Evolutionary conservation across 495 filamentous ascomycete genomes (phyloP).

Genomic region (Penicillium paradoxum): DNA sequence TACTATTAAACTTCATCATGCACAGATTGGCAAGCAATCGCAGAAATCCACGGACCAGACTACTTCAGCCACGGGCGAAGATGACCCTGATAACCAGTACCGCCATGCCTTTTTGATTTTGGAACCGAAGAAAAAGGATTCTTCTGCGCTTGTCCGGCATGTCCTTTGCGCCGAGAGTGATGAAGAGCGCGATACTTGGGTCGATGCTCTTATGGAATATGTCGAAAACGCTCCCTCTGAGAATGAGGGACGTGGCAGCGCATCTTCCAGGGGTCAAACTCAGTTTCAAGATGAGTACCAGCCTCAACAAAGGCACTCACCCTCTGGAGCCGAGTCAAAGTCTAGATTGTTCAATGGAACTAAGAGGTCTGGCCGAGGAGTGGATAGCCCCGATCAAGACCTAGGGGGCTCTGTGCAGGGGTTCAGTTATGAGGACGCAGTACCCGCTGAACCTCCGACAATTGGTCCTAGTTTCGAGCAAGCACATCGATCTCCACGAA

Average conservation of each 20-base stretch:
- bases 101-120: conserved; percentile 92
- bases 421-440: conserved; percentile 79
- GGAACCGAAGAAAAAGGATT: conserved; percentile 95
- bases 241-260: conserved; percentile 27
- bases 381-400: conserved; percentile 38
- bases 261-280: conserved; percentile 22
- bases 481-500: conserved; percentile 30
- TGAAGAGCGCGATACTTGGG: conserved; percentile 87
- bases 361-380: conserved; percentile 46
- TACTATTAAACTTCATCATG: conserved; percentile 84
- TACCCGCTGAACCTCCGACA: conserved; percentile 65
- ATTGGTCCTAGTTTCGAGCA: conserved; percentile 49
- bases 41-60: conserved; percentile 51
- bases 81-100: conserved; percentile 88
- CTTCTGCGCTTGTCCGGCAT: conserved; percentile 83
- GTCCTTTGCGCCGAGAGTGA: conserved; percentile 95
- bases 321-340: conserved; percentile 20
- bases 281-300: conserved; percentile 18
- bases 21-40: conserved; percentile 89
- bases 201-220: conserved; percentile 81
- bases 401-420: conserved; percentile 58
- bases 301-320: conserved; percentile 9
- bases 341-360: conserved; percentile 20
- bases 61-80: conserved; percentile 53
- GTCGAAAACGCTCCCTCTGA: conserved; percentile 69